These are phyloP conservation scores for Cytidiella melzeri DNA, from an alignment of 768 basidiomycete species.

Conservation along the genomic window DNA sequence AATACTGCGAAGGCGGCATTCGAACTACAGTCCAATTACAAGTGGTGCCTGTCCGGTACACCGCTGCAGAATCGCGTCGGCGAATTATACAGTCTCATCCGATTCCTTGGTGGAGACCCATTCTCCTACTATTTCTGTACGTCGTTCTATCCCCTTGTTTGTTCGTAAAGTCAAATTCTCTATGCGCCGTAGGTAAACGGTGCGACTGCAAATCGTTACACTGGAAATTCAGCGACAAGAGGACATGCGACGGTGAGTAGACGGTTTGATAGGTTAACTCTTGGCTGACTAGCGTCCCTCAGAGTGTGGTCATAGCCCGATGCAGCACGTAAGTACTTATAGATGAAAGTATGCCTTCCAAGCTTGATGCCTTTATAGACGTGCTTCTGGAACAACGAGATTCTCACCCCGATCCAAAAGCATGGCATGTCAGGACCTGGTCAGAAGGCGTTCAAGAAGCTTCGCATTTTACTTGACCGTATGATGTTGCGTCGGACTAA, in stretches of 20 bases:
- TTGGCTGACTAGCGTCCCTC: background rate
- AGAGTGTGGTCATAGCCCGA: constrained; percentile 84
- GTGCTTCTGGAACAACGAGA: constrained; percentile 97
- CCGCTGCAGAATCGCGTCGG: constrained; percentile 98
- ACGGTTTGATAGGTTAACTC: background rate
- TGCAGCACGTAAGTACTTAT: constrained; percentile 58
- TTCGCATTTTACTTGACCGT: constrained; percentile 80
- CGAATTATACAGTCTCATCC: constrained; percentile 90
- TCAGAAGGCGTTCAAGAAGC: constrained; percentile 80
- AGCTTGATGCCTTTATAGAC: constrained; percentile 48
- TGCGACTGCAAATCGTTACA: constrained; percentile 95
- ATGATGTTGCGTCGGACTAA: constrained; percentile 96
- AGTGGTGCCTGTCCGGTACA: constrained; percentile 96
- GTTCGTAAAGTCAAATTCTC: constrained; percentile 5
- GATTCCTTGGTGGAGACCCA: constrained; percentile 90
- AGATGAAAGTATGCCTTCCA: no score
- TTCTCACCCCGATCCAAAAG: constrained; percentile 93
- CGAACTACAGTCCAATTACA: constrained; percentile 70
- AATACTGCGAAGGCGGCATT: constrained; percentile 98
- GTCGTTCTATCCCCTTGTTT: constrained; percentile 18
- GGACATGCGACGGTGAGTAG: constrained; percentile 69
- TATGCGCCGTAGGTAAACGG: constrained; percentile 56
- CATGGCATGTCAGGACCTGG: constrained; percentile 81
- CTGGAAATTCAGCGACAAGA: constrained; percentile 86
- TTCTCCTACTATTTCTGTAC: constrained; percentile 89